A percentile compares a stretch with the other conserved stretches of the same genome.
phyloP scores from a whole-genome alignment of 2,329 filamentous ascomycete genomes.

The Leptographium galeiforme region DNA sequence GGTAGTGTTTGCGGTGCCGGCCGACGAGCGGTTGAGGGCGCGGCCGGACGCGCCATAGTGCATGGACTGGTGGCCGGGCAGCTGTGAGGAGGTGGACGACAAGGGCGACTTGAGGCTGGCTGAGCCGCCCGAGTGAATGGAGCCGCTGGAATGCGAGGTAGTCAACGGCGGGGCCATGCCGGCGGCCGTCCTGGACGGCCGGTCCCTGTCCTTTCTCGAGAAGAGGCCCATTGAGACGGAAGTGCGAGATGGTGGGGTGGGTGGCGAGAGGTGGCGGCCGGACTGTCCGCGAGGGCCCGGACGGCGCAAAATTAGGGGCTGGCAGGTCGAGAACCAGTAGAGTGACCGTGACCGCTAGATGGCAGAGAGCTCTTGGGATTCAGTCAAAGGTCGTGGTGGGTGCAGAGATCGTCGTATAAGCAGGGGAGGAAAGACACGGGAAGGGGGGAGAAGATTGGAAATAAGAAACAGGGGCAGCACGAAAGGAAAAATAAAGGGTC shows the following conservation, averaged over 20 bases:
- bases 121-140: conserved; percentile 37
- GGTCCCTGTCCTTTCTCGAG: conserved; percentile 40
- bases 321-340: neutral
- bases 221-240: conserved; percentile 36
- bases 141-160: conserved; percentile 32
- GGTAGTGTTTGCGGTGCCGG: conserved; percentile 26
- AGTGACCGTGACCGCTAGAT: neutral
- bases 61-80: conserved; percentile 13
- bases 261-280: neutral
- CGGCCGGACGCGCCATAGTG: conserved; percentile 20
- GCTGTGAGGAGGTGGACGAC: conserved; percentile 4
- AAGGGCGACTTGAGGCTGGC: conserved; percentile 27
- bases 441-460: neutral
- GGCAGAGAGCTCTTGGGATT: too few relatives aligned
- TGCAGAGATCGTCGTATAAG: too few relatives aligned
- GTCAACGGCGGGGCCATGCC: conserved; percentile 21
- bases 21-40: conserved; percentile 36
- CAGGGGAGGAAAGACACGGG: neutral
- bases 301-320: neutral
- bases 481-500: neutral
- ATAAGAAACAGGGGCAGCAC: neutral
- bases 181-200: conserved; percentile 24
- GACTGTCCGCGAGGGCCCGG: neutral
- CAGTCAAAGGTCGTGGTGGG: too few relatives aligned
- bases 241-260: neutral